Conservation (phyloP, 2,329 filamentous ascomycete species). For the Ilyonectria sp. region DNA sequence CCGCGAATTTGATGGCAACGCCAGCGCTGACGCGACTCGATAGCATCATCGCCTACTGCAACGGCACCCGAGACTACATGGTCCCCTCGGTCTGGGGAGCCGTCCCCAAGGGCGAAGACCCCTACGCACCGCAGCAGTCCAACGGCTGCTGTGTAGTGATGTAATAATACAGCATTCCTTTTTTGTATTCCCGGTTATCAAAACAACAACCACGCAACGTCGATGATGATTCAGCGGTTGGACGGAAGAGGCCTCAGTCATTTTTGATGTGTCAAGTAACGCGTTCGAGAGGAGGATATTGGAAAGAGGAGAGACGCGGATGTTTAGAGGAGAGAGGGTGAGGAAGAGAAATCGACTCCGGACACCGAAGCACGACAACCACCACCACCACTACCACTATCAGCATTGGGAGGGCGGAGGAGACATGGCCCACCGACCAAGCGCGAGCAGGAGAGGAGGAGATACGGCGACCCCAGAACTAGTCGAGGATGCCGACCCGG, state of each 20-base stretch:
- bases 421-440: slow-evolving; percentile 32
- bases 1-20: background rate
- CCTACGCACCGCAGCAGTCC: slow-evolving; percentile 96
- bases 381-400: slow-evolving; percentile 37
- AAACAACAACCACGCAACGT: slow-evolving; percentile 49
- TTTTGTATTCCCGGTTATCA: slow-evolving; percentile 47
- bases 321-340: slow-evolving; percentile 21
- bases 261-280: slow-evolving; percentile 48
- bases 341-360: slow-evolving; percentile 36
- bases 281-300: slow-evolving; percentile 43
- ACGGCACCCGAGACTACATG: slow-evolving; percentile 99
- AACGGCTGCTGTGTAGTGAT: slow-evolving; percentile 96
- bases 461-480: slow-evolving; percentile 38
- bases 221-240: slow-evolving; percentile 52
- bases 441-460: slow-evolving; percentile 35
- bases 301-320: slow-evolving; percentile 35
- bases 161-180: slow-evolving; percentile 64
- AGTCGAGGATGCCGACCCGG: slow-evolving; percentile 42
- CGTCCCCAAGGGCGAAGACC: slow-evolving; percentile 95
- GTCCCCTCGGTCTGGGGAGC: slow-evolving; percentile 96
- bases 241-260: slow-evolving; percentile 46
- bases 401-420: slow-evolving; percentile 32
- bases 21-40: slow-evolving; percentile 37
- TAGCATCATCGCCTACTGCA: slow-evolving; percentile 98
- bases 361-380: slow-evolving; percentile 42